Conservation (phyloP, 1,284 basidiomycete species). For the Volvariella surrecta region DNA sequence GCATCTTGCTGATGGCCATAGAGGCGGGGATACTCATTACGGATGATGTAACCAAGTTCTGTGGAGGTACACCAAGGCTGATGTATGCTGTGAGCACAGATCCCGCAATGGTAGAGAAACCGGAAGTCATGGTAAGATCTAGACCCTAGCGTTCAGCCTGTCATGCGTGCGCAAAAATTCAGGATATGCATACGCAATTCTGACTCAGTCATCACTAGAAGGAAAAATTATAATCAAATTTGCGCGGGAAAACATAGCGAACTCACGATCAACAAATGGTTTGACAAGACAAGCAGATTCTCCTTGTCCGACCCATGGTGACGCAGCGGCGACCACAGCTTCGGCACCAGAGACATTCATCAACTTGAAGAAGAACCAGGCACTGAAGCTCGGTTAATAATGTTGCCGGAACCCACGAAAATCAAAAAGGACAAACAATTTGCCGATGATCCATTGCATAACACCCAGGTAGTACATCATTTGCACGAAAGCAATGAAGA, state of each 20-base stretch:
- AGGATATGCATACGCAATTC: slow-evolving; percentile 54
- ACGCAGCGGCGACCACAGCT: slow-evolving; percentile 85
- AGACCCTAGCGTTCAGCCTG: slow-evolving; percentile 3
- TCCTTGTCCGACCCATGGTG: slow-evolving; percentile 87
- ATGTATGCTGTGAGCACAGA: slow-evolving; percentile 86
- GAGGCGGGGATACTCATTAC: slow-evolving; percentile 95
- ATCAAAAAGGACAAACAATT: slow-evolving; percentile 45
- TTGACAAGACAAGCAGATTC: slow-evolving; percentile 80
- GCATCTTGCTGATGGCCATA: slow-evolving; percentile 85
- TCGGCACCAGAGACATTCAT: slow-evolving; percentile 86
- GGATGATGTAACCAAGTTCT: slow-evolving; percentile 82
- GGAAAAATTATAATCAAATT: slow-evolving; percentile 5
- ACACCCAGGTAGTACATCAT: slow-evolving; percentile 83
- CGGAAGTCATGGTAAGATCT: slow-evolving; percentile 85
- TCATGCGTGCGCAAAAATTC: not conserved
- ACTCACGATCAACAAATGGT: slow-evolving; percentile 70
- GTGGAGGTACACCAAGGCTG: slow-evolving; percentile 70
- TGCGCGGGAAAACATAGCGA: not conserved
- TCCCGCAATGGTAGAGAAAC: slow-evolving; percentile 88
- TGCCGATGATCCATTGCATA: slow-evolving; percentile 83
- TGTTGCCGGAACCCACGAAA: not conserved
- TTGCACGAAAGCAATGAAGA: slow-evolving; percentile 84
- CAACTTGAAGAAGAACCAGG: slow-evolving; percentile 89
- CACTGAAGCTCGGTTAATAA: slow-evolving; percentile 31
- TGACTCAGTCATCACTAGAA: slow-evolving; percentile 72